phyloP scores from a whole-genome alignment of 1,284 basidiomycete genomes.

The Chalciporus sp. region DNA sequence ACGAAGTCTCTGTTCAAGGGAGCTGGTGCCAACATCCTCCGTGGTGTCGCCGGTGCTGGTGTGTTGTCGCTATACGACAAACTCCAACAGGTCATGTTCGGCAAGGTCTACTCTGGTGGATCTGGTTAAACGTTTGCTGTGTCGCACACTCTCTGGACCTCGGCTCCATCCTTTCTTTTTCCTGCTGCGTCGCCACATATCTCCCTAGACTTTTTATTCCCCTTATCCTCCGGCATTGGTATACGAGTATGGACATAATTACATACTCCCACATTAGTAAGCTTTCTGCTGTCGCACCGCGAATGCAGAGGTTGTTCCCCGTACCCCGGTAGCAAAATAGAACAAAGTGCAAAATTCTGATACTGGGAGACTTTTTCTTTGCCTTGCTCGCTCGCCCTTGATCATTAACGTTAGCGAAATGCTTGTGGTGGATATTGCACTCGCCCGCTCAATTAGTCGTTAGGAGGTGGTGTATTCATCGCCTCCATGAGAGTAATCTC shows the following conservation, averaged over 20 bases:
- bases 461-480: too few species aligned
- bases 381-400: too few species aligned
- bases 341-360: not conserved
- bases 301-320: constrained; percentile 21
- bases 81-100: constrained; percentile 88
- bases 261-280: constrained; percentile 31
- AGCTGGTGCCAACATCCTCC: constrained; percentile 97
- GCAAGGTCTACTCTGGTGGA: constrained; percentile 93
- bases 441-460: too few species aligned
- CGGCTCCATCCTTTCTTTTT: constrained; percentile 37
- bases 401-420: too few species aligned
- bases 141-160: constrained; percentile 24
- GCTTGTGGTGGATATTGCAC: too few species aligned
- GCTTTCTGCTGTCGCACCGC: constrained; percentile 8
- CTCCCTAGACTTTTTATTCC: constrained; percentile 39
- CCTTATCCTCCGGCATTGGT: constrained; percentile 22
- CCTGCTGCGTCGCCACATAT: constrained; percentile 24
- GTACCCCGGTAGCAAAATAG: not conserved
- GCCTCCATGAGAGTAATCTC: constrained; percentile 11
- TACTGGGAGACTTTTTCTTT: too few species aligned
- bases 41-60: constrained; percentile 98
- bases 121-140: constrained; percentile 26
- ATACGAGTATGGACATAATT: constrained; percentile 22
- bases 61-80: constrained; percentile 94
- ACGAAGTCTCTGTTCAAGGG: constrained; percentile 90